Evolutionary conservation across 495 filamentous ascomycete species (phyloP).

Genomic region (Penicillium longicatenatum): DNA sequence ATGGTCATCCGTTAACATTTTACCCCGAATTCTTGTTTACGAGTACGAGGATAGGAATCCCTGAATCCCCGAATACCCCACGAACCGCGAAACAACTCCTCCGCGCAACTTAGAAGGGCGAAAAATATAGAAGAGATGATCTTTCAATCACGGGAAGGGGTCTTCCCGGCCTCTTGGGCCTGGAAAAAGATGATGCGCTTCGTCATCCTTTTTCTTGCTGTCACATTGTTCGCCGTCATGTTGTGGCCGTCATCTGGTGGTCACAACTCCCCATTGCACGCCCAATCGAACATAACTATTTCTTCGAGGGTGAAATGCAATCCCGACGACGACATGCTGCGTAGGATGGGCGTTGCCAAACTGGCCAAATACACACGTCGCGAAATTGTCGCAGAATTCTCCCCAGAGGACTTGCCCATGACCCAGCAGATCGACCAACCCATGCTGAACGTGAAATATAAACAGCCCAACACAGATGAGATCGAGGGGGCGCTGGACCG

Average conservation of each 20-base stretch:
- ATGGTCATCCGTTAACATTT: constrained; percentile 12
- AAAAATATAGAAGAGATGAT: constrained; percentile 25
- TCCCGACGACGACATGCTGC: constrained; percentile 33
- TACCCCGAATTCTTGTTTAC: constrained; percentile 4
- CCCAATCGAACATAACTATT: constrained; percentile 39
- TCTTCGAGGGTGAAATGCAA: constrained; percentile 36
- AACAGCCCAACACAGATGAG: background rate
- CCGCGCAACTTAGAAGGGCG: background rate
- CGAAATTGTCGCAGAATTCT: constrained; percentile 39
- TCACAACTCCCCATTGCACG: constrained; percentile 16
- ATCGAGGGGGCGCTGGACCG: constrained; percentile 24
- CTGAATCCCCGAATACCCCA: constrained; percentile 8
- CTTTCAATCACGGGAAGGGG: constrained; percentile 29
- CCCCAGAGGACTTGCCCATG: constrained; percentile 32
- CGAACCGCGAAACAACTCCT: background rate
- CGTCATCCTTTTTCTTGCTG: constrained; percentile 22
- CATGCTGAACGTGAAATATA: constrained; percentile 27
- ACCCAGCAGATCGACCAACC: constrained; percentile 35
- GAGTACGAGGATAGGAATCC: constrained; percentile 13
- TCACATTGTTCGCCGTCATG: constrained; percentile 24
- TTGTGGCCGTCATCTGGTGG: constrained; percentile 33
- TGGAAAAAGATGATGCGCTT: constrained; percentile 40
- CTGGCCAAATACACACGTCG: constrained; percentile 45
- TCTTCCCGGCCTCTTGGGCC: constrained; percentile 34
- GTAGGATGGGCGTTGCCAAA: constrained; percentile 32